Evolutionary conservation across 1,284 basidiomycete genomes (phyloP), one percentile per base, ranked within the genome.

Genomic region (Apiotrichum brassicae): DNA sequence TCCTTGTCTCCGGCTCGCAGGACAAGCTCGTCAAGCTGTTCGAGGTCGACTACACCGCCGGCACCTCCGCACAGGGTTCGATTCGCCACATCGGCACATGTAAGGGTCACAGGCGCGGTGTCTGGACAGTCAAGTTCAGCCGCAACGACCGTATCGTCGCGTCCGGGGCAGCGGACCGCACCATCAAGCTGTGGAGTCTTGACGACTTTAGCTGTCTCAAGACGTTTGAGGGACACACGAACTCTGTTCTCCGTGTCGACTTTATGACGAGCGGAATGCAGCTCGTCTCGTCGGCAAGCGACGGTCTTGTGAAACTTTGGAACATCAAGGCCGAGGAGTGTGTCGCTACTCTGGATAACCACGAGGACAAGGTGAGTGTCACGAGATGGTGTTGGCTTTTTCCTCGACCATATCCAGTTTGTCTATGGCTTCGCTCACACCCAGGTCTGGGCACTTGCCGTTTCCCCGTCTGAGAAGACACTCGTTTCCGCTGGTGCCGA

Each of bases 151-250:
- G 86, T 47, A 82, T 92, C 6, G 75, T 99, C 46, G 92, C 90
- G 36, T 95, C 90, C 6, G 92, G 87, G 5, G 93, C 91, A 43
- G 92, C 93, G 3, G 95, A 99, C 75, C 87, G 89, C 71, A 92
- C 90, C 0, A 80, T 97, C 57, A 89, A 87, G 67, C 74, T 99
- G 23, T 99, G 95, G 95, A 89, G 79, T 66, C 72, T 97, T 53
- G 87, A 91, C 57, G 90, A 94, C 66, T 93, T 85, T 70, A 81
- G 84, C 22, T 94, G 92, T 68, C 71, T 94, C 51, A 92, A 91
- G 79, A 97, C 93, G 25, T 91, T 95, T 61, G 93, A 97, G 73
- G 92, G 93, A 0, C 95, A 98, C 71, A 91, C 91, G 5, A 97
- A 97, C 73, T 91, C 90, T 5, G 91, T 99, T n/a, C 75, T 99